Evolutionary conservation across 192 early-diverging fungal species (phyloP).

Genomic region (Diversispora eburnea): DNA sequence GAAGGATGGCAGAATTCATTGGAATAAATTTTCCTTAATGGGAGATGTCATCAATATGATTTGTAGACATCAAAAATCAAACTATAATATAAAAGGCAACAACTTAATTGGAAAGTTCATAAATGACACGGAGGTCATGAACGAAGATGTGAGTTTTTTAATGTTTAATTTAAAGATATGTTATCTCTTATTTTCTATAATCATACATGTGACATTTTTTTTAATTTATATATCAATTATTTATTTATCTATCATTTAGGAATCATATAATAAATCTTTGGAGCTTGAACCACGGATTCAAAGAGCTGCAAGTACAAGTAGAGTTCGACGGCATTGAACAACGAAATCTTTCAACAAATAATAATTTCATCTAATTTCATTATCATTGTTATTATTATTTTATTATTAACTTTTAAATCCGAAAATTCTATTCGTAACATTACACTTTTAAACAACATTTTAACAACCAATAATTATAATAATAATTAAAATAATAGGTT

Average conservation of each 20-base stretch:
- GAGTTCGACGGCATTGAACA: slow-evolving; percentile 4
- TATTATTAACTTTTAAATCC: too few relatives aligned
- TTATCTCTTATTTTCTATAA: neutral
- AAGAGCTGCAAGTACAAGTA: slow-evolving; percentile 1
- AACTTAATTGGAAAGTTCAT: slow-evolving; percentile 36
- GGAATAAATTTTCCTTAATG: slow-evolving; percentile 69
- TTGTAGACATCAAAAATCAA: slow-evolving; percentile 48
- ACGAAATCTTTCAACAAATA: too few relatives aligned
- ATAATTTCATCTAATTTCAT: too few relatives aligned
- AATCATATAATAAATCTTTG: slow-evolving; percentile 38
- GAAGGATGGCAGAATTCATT: slow-evolving; percentile 63
- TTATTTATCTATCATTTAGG: slow-evolving; percentile 20
- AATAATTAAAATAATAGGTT: too few relatives aligned
- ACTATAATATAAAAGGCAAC: slow-evolving; percentile 38
- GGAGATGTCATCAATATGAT: slow-evolving; percentile 61
- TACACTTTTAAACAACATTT: too few relatives aligned
- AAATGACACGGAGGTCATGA: slow-evolving; percentile 34
- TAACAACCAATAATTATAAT: too few relatives aligned
- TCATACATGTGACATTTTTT: neutral
- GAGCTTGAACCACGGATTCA: slow-evolving; percentile 35
- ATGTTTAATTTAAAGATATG: neutral
- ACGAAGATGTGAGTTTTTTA: slow-evolving; percentile 32
- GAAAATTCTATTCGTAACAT: too few relatives aligned
- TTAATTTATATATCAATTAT: neutral
- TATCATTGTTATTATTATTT: too few relatives aligned